A percentile compares a stretch with the other conserved stretches of the same genome.
Conservation (phyloP, 2,329 filamentous ascomycete genomes). For the Talaromyces sp. region DNA sequence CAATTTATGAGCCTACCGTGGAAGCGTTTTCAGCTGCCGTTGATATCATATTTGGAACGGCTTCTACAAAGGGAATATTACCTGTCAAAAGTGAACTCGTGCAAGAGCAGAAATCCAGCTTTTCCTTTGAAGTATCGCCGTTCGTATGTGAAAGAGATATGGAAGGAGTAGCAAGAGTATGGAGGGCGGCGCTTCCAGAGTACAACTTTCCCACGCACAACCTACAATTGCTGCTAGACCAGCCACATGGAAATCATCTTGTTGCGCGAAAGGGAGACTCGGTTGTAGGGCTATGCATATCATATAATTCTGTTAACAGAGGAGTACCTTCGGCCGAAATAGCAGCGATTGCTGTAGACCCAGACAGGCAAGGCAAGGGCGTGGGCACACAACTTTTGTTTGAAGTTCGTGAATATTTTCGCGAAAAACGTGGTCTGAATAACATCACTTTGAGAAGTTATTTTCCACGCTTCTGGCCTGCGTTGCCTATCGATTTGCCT, state of each 20-base stretch:
- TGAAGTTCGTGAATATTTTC: slow-evolving; percentile 23
- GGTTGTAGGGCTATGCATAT: slow-evolving; percentile 34
- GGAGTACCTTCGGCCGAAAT: slow-evolving; percentile 25
- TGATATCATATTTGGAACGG: slow-evolving; percentile 34
- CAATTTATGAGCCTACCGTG: slow-evolving; percentile 40
- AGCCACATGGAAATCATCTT: slow-evolving; percentile 27
- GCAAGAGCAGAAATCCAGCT: slow-evolving; percentile 4
- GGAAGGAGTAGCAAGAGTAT: slow-evolving; percentile 24
- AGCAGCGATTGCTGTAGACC: slow-evolving; percentile 33
- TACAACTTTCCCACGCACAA: slow-evolving; percentile 27
- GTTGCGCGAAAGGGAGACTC: slow-evolving; percentile 22
- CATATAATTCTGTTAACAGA: slow-evolving; percentile 23
- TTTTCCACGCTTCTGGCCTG: slow-evolving; percentile 45
- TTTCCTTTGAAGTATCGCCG: background rate
- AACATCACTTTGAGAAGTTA: slow-evolving; percentile 22
- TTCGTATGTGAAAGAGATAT: slow-evolving; percentile 9
- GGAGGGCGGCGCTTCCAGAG: slow-evolving; percentile 31
- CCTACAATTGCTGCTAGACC: slow-evolving; percentile 22
- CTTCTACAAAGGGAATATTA: slow-evolving; percentile 25
- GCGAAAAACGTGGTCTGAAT: slow-evolving; percentile 19
- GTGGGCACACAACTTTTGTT: slow-evolving; percentile 33
- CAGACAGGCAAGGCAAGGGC: slow-evolving; percentile 29
- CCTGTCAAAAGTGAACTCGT: slow-evolving; percentile 21
- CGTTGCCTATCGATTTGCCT: slow-evolving; percentile 35
- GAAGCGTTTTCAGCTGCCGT: slow-evolving; percentile 37